A percentile compares a stretch with the other conserved stretches of the same genome.
Conservation (phyloP, 257 asterid species). For the Gynochthodes officinalis region DNA sequence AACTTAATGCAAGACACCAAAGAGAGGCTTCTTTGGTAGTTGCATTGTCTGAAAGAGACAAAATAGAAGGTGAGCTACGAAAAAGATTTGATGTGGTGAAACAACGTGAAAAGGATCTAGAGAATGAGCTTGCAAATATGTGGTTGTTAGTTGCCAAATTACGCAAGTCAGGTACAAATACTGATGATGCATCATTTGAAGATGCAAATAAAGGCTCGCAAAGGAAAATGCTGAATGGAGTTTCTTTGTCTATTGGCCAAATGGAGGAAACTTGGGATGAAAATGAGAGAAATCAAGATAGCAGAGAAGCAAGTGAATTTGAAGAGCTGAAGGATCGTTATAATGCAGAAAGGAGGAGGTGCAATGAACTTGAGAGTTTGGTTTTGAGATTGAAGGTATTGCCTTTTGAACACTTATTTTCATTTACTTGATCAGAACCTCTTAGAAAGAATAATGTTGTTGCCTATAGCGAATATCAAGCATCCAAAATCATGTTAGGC, state of each 20-base stretch:
- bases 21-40: conserved; percentile 78
- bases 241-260: conserved; percentile 25
- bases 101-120: conserved; percentile 58
- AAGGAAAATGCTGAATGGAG: conserved; percentile 23
- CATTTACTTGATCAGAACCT: background rate
- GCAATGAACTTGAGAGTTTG: conserved; percentile 28
- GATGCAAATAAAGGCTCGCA: conserved; percentile 20
- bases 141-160: conserved; percentile 54
- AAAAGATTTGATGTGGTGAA: conserved; percentile 65
- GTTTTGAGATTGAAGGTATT: conserved; percentile 45
- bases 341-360: conserved; percentile 42
- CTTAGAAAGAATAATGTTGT: background rate
- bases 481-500: background rate
- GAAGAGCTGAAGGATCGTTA: conserved; percentile 39
- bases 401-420: background rate
- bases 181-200: conserved; percentile 22
- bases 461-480: background rate
- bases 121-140: conserved; percentile 65
- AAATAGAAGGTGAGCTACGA: conserved; percentile 63
- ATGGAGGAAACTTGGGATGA: conserved; percentile 13
- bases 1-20: conserved; percentile 60
- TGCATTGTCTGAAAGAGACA: conserved; percentile 75
- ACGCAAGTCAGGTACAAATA: conserved; percentile 34
- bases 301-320: conserved; percentile 21
- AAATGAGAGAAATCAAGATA: conserved; percentile 27